Evolutionary conservation across 2,329 filamentous ascomycete species (phyloP), one percentile per base, ranked within the genome.

Genomic region (Monosporascus sp.): DNA sequence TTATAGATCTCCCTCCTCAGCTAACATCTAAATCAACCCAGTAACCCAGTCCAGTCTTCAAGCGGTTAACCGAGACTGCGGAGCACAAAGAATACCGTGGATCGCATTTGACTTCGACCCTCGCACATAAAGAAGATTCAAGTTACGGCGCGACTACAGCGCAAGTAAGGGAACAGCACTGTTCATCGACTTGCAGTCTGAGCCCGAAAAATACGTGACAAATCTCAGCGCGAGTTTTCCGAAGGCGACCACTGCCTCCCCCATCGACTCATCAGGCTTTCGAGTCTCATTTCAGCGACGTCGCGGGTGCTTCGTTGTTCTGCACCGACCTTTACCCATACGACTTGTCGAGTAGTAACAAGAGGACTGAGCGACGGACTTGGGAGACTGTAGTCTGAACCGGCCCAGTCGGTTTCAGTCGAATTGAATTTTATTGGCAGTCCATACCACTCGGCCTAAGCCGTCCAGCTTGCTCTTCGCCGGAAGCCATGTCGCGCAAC

Each of bases 401-500:
- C 28, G 9, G n/a, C 46, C 18, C 41, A 46, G 26, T 22, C 28
- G 28, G 28, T 31, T 31, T 31, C 9, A 31, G 28, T 35, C 11
- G 11, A 14, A 14, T 35, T 35, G 0, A 35, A 26, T 7, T 7
- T 46, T 11, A 48, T 35, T 41, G 14, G 6, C 20, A 31, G 37
- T 17, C 48, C 28, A 24, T 26, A n/a, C 5, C 5, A 11, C 8
- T 49, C 17, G 20, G 28, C 24, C 20, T n/a, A 35, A 37, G 26
- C 20, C 28, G 9, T 24, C 7, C 37, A 35, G n/a, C 20, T 52
- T 20, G 7, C 57, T 48, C 38, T 43, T 60, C 43, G 41, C 11
- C 52, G 43, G 43, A 35, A 53, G 37, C 55, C 65, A 83, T 84
- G 81, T 84, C 81, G 68, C 81, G 80, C 55, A 74, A 77, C 65